Conservation (phyloP, 2,329 filamentous ascomycete species). For the Aspergillus felis region DNA sequence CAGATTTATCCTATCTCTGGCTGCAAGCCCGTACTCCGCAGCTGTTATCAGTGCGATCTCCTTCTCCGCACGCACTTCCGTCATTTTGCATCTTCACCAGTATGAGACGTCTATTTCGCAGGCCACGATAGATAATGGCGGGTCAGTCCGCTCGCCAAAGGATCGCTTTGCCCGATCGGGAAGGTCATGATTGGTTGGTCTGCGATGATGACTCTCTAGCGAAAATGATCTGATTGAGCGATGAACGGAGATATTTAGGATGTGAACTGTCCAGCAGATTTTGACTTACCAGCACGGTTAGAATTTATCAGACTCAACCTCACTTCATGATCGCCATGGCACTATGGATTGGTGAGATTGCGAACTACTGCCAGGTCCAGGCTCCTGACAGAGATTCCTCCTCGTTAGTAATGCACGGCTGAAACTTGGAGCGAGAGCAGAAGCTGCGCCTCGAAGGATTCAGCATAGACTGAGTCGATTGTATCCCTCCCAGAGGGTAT, state of each 20-base stretch:
- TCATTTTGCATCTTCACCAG: neutral
- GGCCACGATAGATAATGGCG: neutral
- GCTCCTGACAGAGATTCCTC: neutral
- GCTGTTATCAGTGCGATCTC: neutral
- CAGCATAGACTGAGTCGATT: neutral
- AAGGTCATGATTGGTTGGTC: neutral
- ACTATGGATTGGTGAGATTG: neutral
- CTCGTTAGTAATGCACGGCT: neutral
- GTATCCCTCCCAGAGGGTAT: neutral
- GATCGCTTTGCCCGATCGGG: neutral
- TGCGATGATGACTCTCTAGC: neutral
- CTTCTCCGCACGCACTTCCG: neutral
- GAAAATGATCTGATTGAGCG: neutral
- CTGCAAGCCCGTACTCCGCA: neutral
- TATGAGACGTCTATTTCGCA: neutral
- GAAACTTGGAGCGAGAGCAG: neutral
- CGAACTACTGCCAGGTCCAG: neutral
- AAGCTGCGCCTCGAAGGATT: neutral
- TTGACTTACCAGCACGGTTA: neutral
- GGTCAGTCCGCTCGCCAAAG: neutral
- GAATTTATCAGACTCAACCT: neutral
- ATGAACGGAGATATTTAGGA: neutral
- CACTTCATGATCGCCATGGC: neutral
- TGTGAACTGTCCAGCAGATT: neutral
- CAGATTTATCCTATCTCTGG: neutral